Conservation (phyloP, 805 yeast genomes). For the Grigorovia transvaalensis region DNA sequence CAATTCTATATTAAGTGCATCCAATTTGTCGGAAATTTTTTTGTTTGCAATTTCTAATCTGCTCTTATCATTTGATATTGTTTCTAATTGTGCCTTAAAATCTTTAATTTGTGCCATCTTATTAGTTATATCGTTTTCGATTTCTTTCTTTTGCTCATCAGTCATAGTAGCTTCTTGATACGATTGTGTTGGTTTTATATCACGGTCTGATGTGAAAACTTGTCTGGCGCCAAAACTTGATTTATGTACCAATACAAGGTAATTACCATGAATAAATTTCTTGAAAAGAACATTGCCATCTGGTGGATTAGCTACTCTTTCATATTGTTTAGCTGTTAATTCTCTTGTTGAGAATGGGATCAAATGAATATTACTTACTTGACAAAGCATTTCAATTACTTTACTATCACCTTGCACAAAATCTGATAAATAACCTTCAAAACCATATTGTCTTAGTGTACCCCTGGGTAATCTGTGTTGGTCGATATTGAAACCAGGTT, state of each 20-base stretch:
- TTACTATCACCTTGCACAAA: conserved; percentile 60
- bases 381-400: conserved; percentile 65
- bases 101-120: conserved; percentile 7
- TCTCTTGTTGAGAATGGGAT: conserved; percentile 55
- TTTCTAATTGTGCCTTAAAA: conserved; percentile 7
- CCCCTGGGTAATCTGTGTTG: conserved; percentile 18
- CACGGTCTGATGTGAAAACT: conserved; percentile 29
- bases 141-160: conserved; percentile 15
- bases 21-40: conserved; percentile 9
- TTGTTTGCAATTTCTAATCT: conserved; percentile 5
- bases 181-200: conserved; percentile 11
- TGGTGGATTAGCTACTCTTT: conserved; percentile 27
- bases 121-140: conserved; percentile 10
- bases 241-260: conserved; percentile 37
- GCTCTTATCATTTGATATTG: conserved; percentile 8
- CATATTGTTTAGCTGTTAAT: conserved; percentile 33
- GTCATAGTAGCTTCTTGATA: conserved; percentile 19
- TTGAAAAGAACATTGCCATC: conserved; percentile 35
- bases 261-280: conserved; percentile 52
- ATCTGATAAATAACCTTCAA: conserved; percentile 73
- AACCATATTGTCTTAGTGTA: conserved; percentile 43
- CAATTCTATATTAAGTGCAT: conserved; percentile 8
- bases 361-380: conserved; percentile 36
- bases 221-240: conserved; percentile 60
- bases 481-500: conserved; percentile 6